These are phyloP conservation scores for Nelumbo lutea DNA, from an alignment of 164 flowering plant species.

Conservation along the genomic window DNA sequence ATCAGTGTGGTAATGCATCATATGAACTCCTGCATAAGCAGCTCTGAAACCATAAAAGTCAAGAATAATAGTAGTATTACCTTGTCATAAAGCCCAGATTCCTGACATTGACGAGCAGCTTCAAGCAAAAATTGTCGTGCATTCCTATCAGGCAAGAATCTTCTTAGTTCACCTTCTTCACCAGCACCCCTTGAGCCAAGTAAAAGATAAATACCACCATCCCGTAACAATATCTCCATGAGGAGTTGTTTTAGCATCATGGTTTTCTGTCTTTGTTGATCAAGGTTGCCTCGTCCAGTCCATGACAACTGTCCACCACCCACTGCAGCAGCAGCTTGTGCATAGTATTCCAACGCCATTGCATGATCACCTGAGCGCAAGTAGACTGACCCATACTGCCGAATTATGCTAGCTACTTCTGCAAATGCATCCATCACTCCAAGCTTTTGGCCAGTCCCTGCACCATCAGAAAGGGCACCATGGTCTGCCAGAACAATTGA, in stretches of 20 bases:
- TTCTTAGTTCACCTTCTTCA: constrained; percentile 82
- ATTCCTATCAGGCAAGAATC: constrained; percentile 61
- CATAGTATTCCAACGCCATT: constrained; percentile 83
- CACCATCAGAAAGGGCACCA: constrained; percentile 72
- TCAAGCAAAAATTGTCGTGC: constrained; percentile 77
- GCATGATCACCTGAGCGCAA: constrained; percentile 60
- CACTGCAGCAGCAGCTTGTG: constrained; percentile 91
- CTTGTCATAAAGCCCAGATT: constrained; percentile 85
- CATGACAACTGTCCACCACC: constrained; percentile 95
- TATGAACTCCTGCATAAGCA: no score
- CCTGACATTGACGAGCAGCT: constrained; percentile 90
- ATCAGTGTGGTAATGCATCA: no score
- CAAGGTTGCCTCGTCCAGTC: constrained; percentile 62
- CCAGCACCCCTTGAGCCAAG: constrained; percentile 90
- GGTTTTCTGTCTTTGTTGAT: constrained; percentile 83
- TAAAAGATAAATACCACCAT: constrained; percentile 74
- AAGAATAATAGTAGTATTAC: constrained; percentile 32
- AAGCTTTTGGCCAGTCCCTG: constrained; percentile 52
- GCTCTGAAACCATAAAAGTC: constrained; percentile 1
- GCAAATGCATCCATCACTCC: constrained; percentile 92
- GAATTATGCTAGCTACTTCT: constrained; percentile 78
- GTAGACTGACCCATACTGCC: constrained; percentile 86
- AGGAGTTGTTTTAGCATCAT: constrained; percentile 89
- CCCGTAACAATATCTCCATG: constrained; percentile 69
- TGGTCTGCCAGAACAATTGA: constrained; percentile 77